These are phyloP conservation scores for Phytophthora multivora DNA, from an alignment of 352 stramenopile species.

Conservation along the genomic window DNA sequence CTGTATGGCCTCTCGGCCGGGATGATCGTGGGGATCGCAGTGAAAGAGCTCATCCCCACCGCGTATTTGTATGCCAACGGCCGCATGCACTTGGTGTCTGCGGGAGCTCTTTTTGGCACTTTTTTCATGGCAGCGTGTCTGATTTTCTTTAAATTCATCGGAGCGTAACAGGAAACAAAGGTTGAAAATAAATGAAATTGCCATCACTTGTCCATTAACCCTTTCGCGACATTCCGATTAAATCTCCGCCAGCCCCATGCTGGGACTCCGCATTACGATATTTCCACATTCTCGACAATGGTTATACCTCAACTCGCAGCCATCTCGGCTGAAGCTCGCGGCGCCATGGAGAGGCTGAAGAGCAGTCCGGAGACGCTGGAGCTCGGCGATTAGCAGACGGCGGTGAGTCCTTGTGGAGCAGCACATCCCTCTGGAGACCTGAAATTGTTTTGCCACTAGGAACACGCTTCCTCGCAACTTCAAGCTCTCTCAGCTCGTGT, in stretches of 20 bases:
- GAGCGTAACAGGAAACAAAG: constrained; percentile 26
- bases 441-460: neutral
- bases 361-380: too few species aligned
- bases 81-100: constrained; percentile 77
- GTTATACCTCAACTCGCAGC: too few species aligned
- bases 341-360: too few species aligned
- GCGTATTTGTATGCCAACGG: constrained; percentile 87
- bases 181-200: too few species aligned
- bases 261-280: too few species aligned
- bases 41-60: constrained; percentile 92
- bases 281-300: too few species aligned
- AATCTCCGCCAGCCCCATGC: too few species aligned
- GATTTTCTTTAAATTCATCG: constrained; percentile 84
- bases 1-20: constrained; percentile 94
- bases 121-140: constrained; percentile 88
- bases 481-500: neutral
- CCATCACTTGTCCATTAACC: too few species aligned
- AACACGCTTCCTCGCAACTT: neutral
- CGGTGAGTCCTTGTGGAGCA: neutral
- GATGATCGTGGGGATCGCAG: constrained; percentile 93
- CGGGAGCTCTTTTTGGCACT: constrained; percentile 83
- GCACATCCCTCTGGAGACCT: neutral
- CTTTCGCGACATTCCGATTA: too few species aligned
- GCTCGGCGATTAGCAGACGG: too few species aligned
- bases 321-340: too few species aligned